These are phyloP conservation scores for Fusarium nygamai DNA, from an alignment of 2,329 filamentous ascomycete species.

Conservation along the genomic window DNA sequence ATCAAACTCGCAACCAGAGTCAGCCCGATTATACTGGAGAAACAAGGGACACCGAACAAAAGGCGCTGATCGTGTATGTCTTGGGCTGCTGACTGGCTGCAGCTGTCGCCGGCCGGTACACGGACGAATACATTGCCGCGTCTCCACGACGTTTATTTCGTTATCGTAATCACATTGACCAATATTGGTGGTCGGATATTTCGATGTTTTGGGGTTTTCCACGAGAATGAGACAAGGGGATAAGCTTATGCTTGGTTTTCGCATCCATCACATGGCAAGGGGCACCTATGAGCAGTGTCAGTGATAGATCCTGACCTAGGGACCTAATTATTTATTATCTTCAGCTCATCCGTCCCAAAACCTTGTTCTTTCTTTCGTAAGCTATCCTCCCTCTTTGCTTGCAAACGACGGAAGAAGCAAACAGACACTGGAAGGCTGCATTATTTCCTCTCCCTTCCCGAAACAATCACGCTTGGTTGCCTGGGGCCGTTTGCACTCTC, in stretches of 20 bases:
- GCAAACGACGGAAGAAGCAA: conserved; percentile 6
- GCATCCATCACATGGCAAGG: background rate
- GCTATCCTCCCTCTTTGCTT: background rate
- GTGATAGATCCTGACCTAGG: conserved; percentile 10
- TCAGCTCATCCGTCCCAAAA: background rate
- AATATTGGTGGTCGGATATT: background rate
- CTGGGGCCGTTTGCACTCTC: background rate
- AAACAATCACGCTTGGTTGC: conserved; percentile 2
- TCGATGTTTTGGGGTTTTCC: conserved; percentile 2
- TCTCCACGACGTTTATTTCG: background rate
- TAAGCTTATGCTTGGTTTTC: background rate
- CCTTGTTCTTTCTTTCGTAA: background rate
- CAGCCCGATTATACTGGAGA: conserved; percentile 18
- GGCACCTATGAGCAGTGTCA: background rate
- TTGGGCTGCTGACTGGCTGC: conserved; percentile 9
- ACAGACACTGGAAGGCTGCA: background rate
- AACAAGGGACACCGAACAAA: background rate
- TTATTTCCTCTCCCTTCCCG: background rate
- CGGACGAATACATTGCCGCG: conserved; percentile 24
- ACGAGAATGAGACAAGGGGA: background rate
- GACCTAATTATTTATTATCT: conserved; percentile 8
- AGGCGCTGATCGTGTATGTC: conserved; percentile 24
- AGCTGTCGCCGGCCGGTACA: conserved; percentile 17
- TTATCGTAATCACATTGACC: background rate
- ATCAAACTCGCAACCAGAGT: background rate